Conservation (phyloP, 306 rosid species). For the Begonia fuchsioides region DNA sequence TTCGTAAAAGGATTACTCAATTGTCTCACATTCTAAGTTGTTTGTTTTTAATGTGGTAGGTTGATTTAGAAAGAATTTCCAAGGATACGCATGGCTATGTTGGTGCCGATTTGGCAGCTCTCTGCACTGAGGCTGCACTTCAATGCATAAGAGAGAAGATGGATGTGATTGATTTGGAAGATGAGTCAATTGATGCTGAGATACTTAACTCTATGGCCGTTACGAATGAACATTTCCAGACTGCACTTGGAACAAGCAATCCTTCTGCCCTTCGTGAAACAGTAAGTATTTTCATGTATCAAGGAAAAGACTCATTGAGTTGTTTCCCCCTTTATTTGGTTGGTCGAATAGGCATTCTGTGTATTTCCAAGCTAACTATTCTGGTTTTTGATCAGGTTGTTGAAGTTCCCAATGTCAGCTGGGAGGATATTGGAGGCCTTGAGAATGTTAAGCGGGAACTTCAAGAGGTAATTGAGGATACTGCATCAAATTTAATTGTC, state of each 20-base stretch:
- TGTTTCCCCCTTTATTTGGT: too few relatives aligned
- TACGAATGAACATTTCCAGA: slow-evolving; percentile 56
- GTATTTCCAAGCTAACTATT: background rate
- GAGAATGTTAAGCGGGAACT: slow-evolving; percentile 23
- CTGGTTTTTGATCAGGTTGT: slow-evolving; percentile 3
- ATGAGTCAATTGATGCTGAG: slow-evolving; percentile 55
- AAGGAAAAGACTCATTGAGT: background rate
- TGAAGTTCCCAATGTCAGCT: slow-evolving; percentile 19
- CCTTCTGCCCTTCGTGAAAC: slow-evolving; percentile 67
- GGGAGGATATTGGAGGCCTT: slow-evolving; percentile 21
- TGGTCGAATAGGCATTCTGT: background rate
- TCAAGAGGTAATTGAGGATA: slow-evolving; percentile 15
- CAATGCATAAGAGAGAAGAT: slow-evolving; percentile 66
- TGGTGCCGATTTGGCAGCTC: slow-evolving; percentile 67
- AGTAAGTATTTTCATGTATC: slow-evolving; percentile 15
- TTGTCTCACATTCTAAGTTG: too few relatives aligned
- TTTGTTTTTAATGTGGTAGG: slow-evolving; percentile 14
- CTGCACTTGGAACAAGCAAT: slow-evolving; percentile 62
- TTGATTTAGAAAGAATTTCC: slow-evolving; percentile 42
- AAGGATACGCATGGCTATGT: slow-evolving; percentile 59
- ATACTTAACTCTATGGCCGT: slow-evolving; percentile 48
- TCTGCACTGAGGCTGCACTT: slow-evolving; percentile 59
- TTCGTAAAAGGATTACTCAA: too few relatives aligned
- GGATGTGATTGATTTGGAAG: slow-evolving; percentile 61
- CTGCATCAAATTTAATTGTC: too few relatives aligned